Evolutionary conservation across 2,329 filamentous ascomycete genomes (phyloP).

Genomic region (Diaporthe humulicola): DNA sequence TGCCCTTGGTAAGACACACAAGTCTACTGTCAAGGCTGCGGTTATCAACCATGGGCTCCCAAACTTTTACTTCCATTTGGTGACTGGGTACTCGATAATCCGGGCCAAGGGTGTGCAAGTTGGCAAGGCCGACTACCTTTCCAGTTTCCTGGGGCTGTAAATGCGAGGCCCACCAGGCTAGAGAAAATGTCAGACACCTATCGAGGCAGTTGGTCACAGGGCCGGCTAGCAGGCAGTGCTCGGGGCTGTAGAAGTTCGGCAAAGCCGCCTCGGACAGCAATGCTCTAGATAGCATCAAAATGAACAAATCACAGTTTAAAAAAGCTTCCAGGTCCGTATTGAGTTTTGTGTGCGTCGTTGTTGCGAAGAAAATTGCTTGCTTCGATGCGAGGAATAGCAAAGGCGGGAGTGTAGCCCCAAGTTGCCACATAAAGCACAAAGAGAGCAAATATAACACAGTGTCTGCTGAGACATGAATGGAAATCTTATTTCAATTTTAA

Average conservation of each 20-base stretch:
- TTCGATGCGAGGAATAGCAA: too few species aligned
- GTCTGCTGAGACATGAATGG: too few species aligned
- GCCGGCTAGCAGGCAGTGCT: not conserved
- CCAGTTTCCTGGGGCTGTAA: conserved; percentile 38
- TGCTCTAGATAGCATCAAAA: not conserved
- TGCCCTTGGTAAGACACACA: conserved; percentile 34
- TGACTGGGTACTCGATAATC: conserved; percentile 69
- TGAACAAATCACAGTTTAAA: too few species aligned
- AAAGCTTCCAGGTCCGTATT: not conserved
- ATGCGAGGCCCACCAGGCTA: not conserved
- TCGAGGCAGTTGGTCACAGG: not conserved
- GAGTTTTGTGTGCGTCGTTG: not conserved
- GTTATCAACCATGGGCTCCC: conserved; percentile 62
- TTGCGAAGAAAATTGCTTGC: not conserved
- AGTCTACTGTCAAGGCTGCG: conserved; percentile 54
- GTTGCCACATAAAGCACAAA: too few species aligned
- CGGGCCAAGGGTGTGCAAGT: conserved; percentile 68
- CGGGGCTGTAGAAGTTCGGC: too few species aligned
- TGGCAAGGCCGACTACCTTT: conserved; percentile 68
- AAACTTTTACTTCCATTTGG: conserved; percentile 73
- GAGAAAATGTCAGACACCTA: too few species aligned
- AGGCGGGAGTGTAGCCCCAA: too few species aligned
- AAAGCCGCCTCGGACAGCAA: not conserved
- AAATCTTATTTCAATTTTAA: too few species aligned
- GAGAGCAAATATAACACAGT: too few species aligned